phyloP scores from a whole-genome alignment of 108 stramenopile genomes.

The Schizochytrium sp. region DNA sequence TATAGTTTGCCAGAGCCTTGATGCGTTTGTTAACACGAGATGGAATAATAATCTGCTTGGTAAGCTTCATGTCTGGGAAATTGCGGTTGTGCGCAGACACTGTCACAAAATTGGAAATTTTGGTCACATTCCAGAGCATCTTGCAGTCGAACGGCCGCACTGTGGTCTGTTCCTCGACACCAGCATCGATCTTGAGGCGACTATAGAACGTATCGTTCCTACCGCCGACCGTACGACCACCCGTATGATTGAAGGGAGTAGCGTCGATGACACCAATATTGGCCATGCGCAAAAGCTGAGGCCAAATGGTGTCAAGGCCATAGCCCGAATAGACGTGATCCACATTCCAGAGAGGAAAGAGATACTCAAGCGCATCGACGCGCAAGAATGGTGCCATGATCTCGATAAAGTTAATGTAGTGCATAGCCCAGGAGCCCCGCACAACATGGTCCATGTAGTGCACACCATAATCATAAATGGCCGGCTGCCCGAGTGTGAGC shows the following conservation, averaged over 20 bases:
- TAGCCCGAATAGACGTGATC: not conserved
- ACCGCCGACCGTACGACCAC: not conserved
- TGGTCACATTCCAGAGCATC: not conserved
- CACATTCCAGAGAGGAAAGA: not conserved
- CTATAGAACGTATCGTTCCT: not conserved
- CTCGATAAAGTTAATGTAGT: slow-evolving; percentile 1
- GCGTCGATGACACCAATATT: slow-evolving; percentile 4
- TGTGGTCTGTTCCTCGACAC: not conserved
- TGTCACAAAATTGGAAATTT: not conserved
- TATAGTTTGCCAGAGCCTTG: not conserved
- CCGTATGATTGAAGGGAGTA: not conserved
- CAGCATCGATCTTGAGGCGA: not conserved
- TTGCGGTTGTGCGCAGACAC: not conserved
- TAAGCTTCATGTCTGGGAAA: not conserved
- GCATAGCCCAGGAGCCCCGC: not conserved
- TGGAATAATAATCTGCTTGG: not conserved
- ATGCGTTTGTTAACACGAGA: not conserved
- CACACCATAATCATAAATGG: not conserved
- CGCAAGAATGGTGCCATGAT: slow-evolving; percentile 5
- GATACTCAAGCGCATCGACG: not conserved
- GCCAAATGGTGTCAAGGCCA: not conserved
- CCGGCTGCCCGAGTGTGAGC: not conserved
- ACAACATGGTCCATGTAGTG: not conserved
- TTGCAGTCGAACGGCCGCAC: not conserved
- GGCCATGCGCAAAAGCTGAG: not conserved